Evolutionary conservation across 2,329 filamentous ascomycete genomes (phyloP).

Genomic region (Fusarium torreyae): DNA sequence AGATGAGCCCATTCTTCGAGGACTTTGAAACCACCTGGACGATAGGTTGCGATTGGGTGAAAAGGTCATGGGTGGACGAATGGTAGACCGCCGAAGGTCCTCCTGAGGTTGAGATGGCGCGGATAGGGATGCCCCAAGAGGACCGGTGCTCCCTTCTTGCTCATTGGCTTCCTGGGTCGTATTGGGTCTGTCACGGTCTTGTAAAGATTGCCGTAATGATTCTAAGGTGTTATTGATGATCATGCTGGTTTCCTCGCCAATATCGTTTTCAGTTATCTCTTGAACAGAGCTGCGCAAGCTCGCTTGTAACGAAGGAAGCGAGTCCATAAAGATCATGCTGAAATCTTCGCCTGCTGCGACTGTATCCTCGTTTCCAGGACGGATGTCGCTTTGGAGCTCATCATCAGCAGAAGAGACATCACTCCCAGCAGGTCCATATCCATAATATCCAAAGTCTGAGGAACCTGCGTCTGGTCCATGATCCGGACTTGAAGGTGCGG

Average conservation of each 20-base stretch:
- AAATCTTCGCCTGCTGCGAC: constrained; percentile 69
- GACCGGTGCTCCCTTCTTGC: constrained; percentile 20
- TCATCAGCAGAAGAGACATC: constrained; percentile 55
- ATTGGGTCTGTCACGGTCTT: constrained; percentile 35
- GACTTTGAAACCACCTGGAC: constrained; percentile 54
- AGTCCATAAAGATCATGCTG: constrained; percentile 72
- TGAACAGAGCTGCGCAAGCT: constrained; percentile 56
- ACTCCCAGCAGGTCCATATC: constrained; percentile 51
- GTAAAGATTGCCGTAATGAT: constrained; percentile 60
- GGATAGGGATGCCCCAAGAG: constrained; percentile 16
- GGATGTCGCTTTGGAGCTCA: constrained; percentile 47
- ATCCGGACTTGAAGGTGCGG: constrained; percentile 28
- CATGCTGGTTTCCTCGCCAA: constrained; percentile 70
- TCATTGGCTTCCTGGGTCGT: constrained; percentile 23
- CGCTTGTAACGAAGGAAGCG: constrained; percentile 66
- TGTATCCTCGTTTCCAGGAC: constrained; percentile 56
- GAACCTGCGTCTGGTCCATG: constrained; percentile 33
- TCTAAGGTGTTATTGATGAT: constrained; percentile 71
- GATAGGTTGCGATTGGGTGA: constrained; percentile 49
- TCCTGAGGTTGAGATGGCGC: constrained; percentile 17
- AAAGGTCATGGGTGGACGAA: constrained; percentile 33
- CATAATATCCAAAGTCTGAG: constrained; percentile 48
- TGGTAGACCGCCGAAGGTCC: constrained; percentile 35
- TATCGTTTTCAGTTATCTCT: constrained; percentile 58
- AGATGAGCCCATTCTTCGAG: constrained; percentile 51